phyloP scores from a whole-genome alignment of 1,284 basidiomycete species.

The Trichosporon asahii region DNA sequence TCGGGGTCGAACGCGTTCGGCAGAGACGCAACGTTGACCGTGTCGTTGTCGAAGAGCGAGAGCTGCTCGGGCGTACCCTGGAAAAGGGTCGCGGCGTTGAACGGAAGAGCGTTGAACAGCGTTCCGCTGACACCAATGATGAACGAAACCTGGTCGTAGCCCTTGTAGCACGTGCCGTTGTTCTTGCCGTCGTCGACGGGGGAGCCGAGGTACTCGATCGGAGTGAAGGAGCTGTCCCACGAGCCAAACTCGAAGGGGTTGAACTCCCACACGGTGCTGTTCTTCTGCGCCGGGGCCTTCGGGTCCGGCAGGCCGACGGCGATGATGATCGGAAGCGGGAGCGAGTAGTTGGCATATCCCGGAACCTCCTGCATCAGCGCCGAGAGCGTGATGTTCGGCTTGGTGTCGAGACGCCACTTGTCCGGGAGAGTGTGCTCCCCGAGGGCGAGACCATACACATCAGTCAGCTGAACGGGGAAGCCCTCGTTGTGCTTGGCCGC shows the following conservation, averaged over 20 bases:
- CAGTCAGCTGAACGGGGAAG: slow-evolving; percentile 47
- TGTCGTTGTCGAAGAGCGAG: slow-evolving; percentile 38
- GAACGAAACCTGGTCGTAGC: slow-evolving; percentile 51
- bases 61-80: slow-evolving; percentile 35
- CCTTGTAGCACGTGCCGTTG: slow-evolving; percentile 47
- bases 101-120: slow-evolving; percentile 40
- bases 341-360: slow-evolving; percentile 20
- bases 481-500: slow-evolving; percentile 40
- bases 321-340: slow-evolving; percentile 53
- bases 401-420: slow-evolving; percentile 39
- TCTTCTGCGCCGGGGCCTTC: background rate
- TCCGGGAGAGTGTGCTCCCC: slow-evolving; percentile 44
- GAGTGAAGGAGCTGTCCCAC: slow-evolving; percentile 52
- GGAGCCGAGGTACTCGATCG: slow-evolving; percentile 48
- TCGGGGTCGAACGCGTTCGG: slow-evolving; percentile 53
- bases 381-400: slow-evolving; percentile 48
- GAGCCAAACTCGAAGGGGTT: slow-evolving; percentile 55
- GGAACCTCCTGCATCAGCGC: slow-evolving; percentile 31
- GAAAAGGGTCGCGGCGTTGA: slow-evolving; percentile 31
- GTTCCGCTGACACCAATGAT: slow-evolving; percentile 51
- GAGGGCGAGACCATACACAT: slow-evolving; percentile 46
- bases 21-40: slow-evolving; percentile 40
- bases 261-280: slow-evolving; percentile 54
- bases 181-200: slow-evolving; percentile 38
- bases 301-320: slow-evolving; percentile 35